phyloP scores from a whole-genome alignment of 164 flowering plant species.

The Cinnamomum micranthum region DNA sequence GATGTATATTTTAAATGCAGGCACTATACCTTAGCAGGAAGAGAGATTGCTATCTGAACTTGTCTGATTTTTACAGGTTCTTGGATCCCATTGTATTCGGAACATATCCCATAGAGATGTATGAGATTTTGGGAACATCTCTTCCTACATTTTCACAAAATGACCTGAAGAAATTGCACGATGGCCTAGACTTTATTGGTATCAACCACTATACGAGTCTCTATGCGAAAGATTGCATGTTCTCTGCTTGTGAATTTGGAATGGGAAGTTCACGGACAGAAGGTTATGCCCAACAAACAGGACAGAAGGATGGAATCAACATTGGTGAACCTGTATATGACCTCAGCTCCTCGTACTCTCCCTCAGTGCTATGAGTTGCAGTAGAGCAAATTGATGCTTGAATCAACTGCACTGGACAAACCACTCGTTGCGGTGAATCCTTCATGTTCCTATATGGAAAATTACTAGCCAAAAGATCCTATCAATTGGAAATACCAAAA shows the following conservation, averaged over 20 bases:
- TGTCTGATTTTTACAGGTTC: constrained; percentile 1
- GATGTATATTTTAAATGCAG: background rate
- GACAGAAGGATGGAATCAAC: constrained; percentile 12
- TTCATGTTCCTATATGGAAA: background rate
- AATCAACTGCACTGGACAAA: background rate
- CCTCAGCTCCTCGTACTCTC: background rate
- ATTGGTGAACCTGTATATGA: constrained; percentile 20
- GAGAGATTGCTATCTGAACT: background rate
- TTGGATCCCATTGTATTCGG: constrained; percentile 43
- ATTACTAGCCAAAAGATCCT: background rate
- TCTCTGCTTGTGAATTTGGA: constrained; percentile 3
- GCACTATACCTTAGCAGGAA: background rate
- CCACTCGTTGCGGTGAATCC: background rate
- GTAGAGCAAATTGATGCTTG: background rate
- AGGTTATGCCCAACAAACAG: constrained; percentile 8
- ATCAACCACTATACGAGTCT: constrained; percentile 14
- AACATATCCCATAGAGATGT: constrained; percentile 41
- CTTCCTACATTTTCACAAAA: constrained; percentile 27
- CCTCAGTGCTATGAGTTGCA: background rate
- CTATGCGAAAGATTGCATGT: constrained; percentile 19
- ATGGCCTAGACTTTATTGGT: constrained; percentile 34
- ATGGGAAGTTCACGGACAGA: background rate
- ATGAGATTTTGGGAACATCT: constrained; percentile 15
- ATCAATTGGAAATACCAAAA: too few species aligned
- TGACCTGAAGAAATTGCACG: constrained; percentile 17